Evolutionary conservation across 2,329 filamentous ascomycete species (phyloP), one percentile per base, ranked within the genome.

Genomic region (Karstenula rhodostoma): DNA sequence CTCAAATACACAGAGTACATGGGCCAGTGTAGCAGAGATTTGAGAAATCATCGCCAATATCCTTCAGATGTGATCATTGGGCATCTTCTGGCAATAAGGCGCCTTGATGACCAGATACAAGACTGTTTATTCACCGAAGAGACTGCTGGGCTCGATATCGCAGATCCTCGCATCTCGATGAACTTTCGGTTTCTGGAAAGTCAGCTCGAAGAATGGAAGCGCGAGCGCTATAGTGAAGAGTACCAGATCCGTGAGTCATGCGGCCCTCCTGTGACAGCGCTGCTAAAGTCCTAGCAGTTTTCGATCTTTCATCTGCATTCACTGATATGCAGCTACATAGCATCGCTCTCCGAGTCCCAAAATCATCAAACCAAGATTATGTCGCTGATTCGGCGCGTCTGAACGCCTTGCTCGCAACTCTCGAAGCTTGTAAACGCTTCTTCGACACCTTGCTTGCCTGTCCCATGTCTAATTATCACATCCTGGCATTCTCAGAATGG

Each of bases 361-460:
- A 50, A 13, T 17, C 55, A 2, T 55, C 59, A 2, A 46, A 33
- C 5, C 53, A 58, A 33, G 53, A 29, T 17, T 29, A 29, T 1
- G 29, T 33, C 3, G 51, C 42, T 15, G 62, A 66, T 50, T 55
- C 63, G 2, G 61, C 53, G 13, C 69, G 72, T 2, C 37, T 77
- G 2, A 72, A 71, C 44, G 61, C 70, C 3, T 37, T 76, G 2
- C 62, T 72, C 23, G 66, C 69, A 1, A 58, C 69, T 7, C 63
- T 77, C 0, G 90, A 90, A 75, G 92, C 94, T 70, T 88, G 90
- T 2, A 82, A 82, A 60, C 83, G 88, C 44, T 86, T 88, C 3
- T 87, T 94, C 37, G 88, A 92, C 75, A 81, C 88, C 62, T 86
- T 95, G 32, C 83, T 94, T 4, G 85, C 84, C 25, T 84, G 93